Conservation (phyloP, 1,139 yeast species). For the Saccharomyces hybrid region DNA sequence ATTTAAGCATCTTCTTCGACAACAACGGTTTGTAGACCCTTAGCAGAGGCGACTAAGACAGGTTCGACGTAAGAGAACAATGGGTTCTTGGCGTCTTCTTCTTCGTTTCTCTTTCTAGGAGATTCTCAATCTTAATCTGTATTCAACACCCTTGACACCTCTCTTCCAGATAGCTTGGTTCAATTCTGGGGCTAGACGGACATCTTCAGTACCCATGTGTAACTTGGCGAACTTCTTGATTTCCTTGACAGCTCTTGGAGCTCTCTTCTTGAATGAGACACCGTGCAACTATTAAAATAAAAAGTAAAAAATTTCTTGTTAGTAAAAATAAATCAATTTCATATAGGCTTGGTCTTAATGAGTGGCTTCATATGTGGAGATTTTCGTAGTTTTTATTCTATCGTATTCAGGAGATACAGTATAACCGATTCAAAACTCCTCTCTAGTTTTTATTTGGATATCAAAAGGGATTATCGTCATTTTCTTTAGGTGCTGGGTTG, state of each 20-base stretch:
- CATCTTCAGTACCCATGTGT: slow-evolving; percentile 99
- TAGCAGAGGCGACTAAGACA: slow-evolving; percentile 86
- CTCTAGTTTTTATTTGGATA: not conserved
- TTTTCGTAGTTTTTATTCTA: not conserved
- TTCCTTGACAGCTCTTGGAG: slow-evolving; percentile 99
- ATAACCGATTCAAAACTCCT: not conserved
- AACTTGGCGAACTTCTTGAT: slow-evolving; percentile 96
- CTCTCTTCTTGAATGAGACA: slow-evolving; percentile 98
- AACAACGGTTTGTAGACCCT: slow-evolving; percentile 97
- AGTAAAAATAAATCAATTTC: not conserved
- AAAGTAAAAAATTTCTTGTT: not conserved
- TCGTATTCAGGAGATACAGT: not conserved
- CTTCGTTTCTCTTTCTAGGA: slow-evolving; percentile 99
- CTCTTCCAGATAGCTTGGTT: slow-evolving; percentile 99
- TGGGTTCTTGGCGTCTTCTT: slow-evolving; percentile 98
- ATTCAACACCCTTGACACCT: slow-evolving; percentile 98
- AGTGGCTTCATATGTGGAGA: not conserved
- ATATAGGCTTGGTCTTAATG: not conserved
- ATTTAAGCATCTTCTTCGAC: slow-evolving; percentile 77
- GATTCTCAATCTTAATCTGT: slow-evolving; percentile 97
- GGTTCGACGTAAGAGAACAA: slow-evolving; percentile 98
- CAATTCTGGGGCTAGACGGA: slow-evolving; percentile 97
- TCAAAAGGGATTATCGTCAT: not conserved
- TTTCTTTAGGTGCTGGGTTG: not conserved
- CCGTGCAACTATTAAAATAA: slow-evolving; percentile 66